phyloP scores from a whole-genome alignment of 768 basidiomycete genomes.

The Phylloporus arenicola region DNA sequence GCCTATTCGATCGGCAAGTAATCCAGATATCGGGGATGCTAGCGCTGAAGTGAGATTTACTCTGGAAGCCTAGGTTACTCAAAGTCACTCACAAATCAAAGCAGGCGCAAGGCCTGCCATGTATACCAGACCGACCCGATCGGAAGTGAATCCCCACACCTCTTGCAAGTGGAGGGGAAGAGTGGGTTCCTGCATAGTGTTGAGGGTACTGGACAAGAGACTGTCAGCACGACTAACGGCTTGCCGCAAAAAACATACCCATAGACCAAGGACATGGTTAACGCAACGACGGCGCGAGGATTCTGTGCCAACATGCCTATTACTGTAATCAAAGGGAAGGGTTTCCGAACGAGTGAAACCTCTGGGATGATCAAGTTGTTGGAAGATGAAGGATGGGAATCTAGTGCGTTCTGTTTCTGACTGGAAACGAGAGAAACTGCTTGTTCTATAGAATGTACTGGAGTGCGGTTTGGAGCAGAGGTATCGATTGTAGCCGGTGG shows the following conservation, averaged over 20 bases:
- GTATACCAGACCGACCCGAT: slow-evolving; percentile 61
- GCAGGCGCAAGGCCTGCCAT: slow-evolving; percentile 61
- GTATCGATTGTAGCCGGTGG: background rate
- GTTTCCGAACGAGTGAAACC: slow-evolving; percentile 13
- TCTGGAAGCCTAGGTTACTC: background rate
- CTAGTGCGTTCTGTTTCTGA: background rate
- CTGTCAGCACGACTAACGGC: background rate
- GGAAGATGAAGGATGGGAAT: background rate
- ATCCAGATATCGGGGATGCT: slow-evolving; percentile 62
- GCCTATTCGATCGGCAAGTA: slow-evolving; percentile 50
- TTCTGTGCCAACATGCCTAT: slow-evolving; percentile 40
- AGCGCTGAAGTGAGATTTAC: background rate
- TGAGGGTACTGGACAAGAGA: slow-evolving; percentile 37
- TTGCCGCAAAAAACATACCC: slow-evolving; percentile 38
- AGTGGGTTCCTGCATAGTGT: slow-evolving; percentile 49
- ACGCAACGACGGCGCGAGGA: slow-evolving; percentile 43
- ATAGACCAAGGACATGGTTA: slow-evolving; percentile 44
- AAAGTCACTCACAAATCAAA: slow-evolving; percentile 47
- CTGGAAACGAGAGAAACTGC: background rate
- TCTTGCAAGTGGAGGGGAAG: slow-evolving; percentile 50
- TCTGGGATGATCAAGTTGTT: slow-evolving; percentile 4
- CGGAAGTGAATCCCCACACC: slow-evolving; percentile 43
- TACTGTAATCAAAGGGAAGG: slow-evolving; percentile 38
- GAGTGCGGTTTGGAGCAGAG: background rate
- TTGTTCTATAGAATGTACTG: background rate